A percentile compares a stretch with the other conserved stretches of the same genome.
Conservation (phyloP, 805 yeast species). For the Yamadazyma takamatsuzukensis region DNA sequence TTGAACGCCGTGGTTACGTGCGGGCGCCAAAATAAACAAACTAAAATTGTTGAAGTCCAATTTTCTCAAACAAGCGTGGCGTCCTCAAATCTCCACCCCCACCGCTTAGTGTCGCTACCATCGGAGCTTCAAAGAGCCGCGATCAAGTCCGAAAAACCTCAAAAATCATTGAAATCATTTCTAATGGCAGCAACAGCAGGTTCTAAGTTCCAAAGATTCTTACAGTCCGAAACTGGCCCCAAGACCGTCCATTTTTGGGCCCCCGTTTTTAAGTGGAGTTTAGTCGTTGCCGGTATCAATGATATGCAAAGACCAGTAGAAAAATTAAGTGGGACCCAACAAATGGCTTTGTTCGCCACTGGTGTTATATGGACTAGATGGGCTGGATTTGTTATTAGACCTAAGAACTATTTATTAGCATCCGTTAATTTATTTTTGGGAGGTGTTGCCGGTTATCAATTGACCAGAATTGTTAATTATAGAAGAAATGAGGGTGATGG, state of each 20-base stretch:
- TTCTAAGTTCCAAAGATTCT: slow-evolving; percentile 62
- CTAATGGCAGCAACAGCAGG: slow-evolving; percentile 34
- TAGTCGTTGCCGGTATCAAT: slow-evolving; percentile 86
- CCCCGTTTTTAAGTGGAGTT: slow-evolving; percentile 66
- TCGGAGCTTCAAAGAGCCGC: too few relatives aligned
- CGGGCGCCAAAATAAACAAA: too few relatives aligned
- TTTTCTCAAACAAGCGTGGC: too few relatives aligned
- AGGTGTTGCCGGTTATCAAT: slow-evolving; percentile 82
- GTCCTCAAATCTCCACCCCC: too few relatives aligned
- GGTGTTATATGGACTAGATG: slow-evolving; percentile 98
- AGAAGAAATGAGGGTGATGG: slow-evolving; percentile 65
- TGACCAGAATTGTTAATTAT: slow-evolving; percentile 65
- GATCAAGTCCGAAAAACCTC: not conserved
- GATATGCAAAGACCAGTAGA: slow-evolving; percentile 92
- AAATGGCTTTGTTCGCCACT: slow-evolving; percentile 80
- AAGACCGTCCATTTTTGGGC: slow-evolving; percentile 97
- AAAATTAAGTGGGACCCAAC: slow-evolving; percentile 84
- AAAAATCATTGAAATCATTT: too few relatives aligned
- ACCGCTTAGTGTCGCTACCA: too few relatives aligned
- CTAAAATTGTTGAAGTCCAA: too few relatives aligned
- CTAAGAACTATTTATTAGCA: slow-evolving; percentile 83
- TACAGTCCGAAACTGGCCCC: slow-evolving; percentile 92
- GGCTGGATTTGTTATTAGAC: slow-evolving; percentile 86
- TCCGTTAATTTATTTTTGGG: slow-evolving; percentile 93
- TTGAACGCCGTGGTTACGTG: too few relatives aligned